phyloP scores from a whole-genome alignment of 192 early-diverging fungal species.

The Ambispora gerdemannii region DNA sequence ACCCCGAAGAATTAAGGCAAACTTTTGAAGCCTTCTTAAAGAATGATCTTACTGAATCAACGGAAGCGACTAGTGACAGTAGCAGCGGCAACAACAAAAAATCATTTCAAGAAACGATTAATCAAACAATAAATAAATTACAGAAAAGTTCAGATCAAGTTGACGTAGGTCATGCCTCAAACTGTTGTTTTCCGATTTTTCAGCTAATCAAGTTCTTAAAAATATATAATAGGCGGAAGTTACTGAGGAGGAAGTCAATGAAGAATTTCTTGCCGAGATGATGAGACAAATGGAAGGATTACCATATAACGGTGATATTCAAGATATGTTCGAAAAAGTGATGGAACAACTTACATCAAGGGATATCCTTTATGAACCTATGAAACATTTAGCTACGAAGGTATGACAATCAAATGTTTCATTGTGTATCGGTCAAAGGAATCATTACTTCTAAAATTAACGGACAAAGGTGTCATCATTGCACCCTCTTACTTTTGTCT shows the following conservation, averaged over 20 bases:
- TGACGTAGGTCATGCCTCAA: slow-evolving; percentile 56
- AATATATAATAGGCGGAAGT: slow-evolving; percentile 41
- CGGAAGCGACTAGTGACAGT: slow-evolving; percentile 22
- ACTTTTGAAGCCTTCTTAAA: slow-evolving; percentile 57
- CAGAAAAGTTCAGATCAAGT: slow-evolving; percentile 81
- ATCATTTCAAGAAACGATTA: slow-evolving; percentile 86
- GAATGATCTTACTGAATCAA: slow-evolving; percentile 37
- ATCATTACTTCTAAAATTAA: slow-evolving; percentile 29
- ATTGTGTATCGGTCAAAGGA: background rate
- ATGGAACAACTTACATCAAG: slow-evolving; percentile 92
- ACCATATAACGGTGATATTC: slow-evolving; percentile 69
- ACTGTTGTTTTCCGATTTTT: background rate
- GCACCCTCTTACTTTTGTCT: slow-evolving; percentile 16
- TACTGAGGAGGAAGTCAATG: slow-evolving; percentile 52
- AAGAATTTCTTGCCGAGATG: slow-evolving; percentile 62
- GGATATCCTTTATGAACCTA: slow-evolving; percentile 92
- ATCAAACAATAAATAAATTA: slow-evolving; percentile 85
- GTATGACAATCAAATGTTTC: slow-evolving; percentile 38
- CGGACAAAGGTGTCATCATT: slow-evolving; percentile 19
- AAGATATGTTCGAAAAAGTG: slow-evolving; percentile 81
- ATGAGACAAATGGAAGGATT: slow-evolving; percentile 79
- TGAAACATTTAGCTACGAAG: slow-evolving; percentile 82
- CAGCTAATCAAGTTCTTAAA: background rate
- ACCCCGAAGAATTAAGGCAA: slow-evolving; percentile 49
- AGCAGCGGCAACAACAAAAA: slow-evolving; percentile 29